A percentile compares a stretch with the other conserved stretches of the same genome.
These are phyloP conservation scores for Aureobasidium sp. DNA, from an alignment of 2,329 filamentous ascomycete genomes.

Conservation along the genomic window DNA sequence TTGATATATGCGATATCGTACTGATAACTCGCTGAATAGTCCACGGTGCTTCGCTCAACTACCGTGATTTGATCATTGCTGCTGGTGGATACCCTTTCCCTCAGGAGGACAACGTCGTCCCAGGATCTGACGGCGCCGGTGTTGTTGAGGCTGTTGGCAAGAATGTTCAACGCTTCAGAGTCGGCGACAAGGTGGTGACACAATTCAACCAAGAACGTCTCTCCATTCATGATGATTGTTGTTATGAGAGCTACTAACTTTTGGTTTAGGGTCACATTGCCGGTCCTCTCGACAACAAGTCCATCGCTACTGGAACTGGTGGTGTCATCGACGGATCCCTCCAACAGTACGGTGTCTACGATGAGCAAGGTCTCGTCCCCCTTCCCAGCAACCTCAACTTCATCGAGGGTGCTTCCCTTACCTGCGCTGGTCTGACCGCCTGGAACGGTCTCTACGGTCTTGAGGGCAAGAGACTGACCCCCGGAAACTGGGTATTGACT, in stretches of 20 bases:
- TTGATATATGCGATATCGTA: conserved; percentile 8
- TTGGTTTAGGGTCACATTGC: conserved; percentile 36
- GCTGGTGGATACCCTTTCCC: conserved; percentile 40
- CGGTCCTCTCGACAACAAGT: conserved; percentile 35
- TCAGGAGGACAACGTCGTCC: conserved; percentile 33
- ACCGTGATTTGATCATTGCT: conserved; percentile 42
- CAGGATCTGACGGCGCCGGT: conserved; percentile 46
- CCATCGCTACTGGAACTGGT: conserved; percentile 52
- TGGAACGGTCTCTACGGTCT: conserved; percentile 49
- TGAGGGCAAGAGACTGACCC: conserved; percentile 29
- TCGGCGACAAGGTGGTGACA: conserved; percentile 52
- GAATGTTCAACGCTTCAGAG: conserved; percentile 48
- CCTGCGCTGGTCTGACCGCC: conserved; percentile 39
- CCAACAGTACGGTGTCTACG: conserved; percentile 58
- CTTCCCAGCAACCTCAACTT: conserved; percentile 50
- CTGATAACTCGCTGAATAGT: conserved; percentile 25
- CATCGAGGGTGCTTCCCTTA: conserved; percentile 39
- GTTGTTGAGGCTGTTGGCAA: conserved; percentile 46
- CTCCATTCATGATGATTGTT: too few relatives aligned
- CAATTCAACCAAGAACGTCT: conserved; percentile 49
- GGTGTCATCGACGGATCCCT: conserved; percentile 61
- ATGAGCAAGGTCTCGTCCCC: conserved; percentile 57
- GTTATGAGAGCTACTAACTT: too few relatives aligned
- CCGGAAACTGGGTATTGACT: conserved; percentile 48
- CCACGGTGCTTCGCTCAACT: conserved; percentile 41